Conservation (phyloP, 2,329 filamentous ascomycete species). For the Fusarium sp. region DNA sequence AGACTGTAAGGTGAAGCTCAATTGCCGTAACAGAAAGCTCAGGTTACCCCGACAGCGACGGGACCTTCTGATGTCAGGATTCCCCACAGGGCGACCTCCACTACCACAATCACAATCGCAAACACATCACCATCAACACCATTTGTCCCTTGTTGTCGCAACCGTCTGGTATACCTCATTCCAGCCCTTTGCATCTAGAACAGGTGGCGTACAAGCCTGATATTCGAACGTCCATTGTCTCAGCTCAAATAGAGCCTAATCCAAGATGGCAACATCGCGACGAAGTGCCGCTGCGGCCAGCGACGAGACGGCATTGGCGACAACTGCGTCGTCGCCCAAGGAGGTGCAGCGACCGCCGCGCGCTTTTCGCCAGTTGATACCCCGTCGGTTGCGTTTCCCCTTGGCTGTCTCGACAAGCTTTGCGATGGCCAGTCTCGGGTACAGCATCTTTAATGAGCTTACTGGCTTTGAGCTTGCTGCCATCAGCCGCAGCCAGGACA, state of each 20-base stretch:
- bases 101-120: conserved; percentile 15
- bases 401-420: conserved; percentile 67
- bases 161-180: conserved; percentile 5
- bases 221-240: conserved; percentile 1
- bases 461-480: conserved; percentile 73
- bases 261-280: conserved; percentile 41
- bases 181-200: conserved; percentile 1
- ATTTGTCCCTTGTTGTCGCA: conserved; percentile 17
- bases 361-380: conserved; percentile 49
- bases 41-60: conserved; percentile 42
- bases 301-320: conserved; percentile 33
- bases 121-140: conserved; percentile 13
- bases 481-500: conserved; percentile 72
- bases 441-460: conserved; percentile 69
- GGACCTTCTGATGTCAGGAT: conserved; percentile 42
- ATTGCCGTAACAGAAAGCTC: conserved; percentile 1
- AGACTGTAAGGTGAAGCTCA: background rate
- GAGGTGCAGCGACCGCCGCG: conserved; percentile 19
- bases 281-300: conserved; percentile 33
- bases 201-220: conserved; percentile 12
- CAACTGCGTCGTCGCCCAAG: conserved; percentile 23
- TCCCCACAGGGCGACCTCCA: conserved; percentile 6
- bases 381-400: conserved; percentile 61
- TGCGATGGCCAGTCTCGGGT: conserved; percentile 70
- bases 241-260: background rate